phyloP scores from a whole-genome alignment of 306 rosid species.

The Quercus cerris region DNA sequence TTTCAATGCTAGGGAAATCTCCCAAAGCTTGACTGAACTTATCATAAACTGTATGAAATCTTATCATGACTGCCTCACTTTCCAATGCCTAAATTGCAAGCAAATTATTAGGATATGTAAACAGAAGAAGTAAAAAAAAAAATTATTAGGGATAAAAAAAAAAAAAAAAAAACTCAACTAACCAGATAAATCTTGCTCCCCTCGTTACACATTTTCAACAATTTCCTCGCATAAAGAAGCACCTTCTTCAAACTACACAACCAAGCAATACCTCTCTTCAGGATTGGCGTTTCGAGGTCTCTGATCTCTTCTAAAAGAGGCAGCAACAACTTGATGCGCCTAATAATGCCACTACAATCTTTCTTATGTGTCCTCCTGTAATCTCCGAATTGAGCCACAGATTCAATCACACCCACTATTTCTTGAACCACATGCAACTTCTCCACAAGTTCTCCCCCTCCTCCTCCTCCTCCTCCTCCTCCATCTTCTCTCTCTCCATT shows the following conservation, averaged over 20 bases:
- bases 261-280: constrained; percentile 40
- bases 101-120: not conserved
- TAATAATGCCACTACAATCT: constrained; percentile 59
- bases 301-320: constrained; percentile 75
- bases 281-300: constrained; percentile 37
- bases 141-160: not conserved
- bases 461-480: constrained; percentile 13
- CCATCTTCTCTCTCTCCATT: constrained; percentile 14
- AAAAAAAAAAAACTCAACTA: not conserved
- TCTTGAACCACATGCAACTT: constrained; percentile 31
- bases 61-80: constrained; percentile 62
- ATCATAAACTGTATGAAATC: constrained; percentile 57
- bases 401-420: constrained; percentile 48
- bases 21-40: constrained; percentile 53
- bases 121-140: not conserved
- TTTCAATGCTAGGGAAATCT: constrained; percentile 49
- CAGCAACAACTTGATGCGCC: constrained; percentile 65
- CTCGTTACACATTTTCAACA: constrained; percentile 54
- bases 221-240: constrained; percentile 50
- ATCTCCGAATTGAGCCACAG: constrained; percentile 57
- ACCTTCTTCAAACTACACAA: constrained; percentile 45
- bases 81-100: constrained; percentile 54
- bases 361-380: constrained; percentile 49
- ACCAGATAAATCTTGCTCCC: constrained; percentile 85
- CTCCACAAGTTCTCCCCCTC: constrained; percentile 13